Base-by-base conservation (phyloP, 331 rosid genomes). In the Pyracantha coccinea region DNA sequence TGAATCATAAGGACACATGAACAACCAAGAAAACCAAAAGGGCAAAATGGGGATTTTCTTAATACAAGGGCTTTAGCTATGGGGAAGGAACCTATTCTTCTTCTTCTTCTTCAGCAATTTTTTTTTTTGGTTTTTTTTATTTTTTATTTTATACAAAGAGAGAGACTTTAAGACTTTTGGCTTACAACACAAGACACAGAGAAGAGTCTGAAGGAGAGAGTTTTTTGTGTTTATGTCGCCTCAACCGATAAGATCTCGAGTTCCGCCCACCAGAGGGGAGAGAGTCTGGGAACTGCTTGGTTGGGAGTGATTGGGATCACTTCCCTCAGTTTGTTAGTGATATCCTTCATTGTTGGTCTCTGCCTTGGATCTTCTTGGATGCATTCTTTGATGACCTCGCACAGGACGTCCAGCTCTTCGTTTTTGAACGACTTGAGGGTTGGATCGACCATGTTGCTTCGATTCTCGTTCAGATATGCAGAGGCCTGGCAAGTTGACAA, bases 251-350 rank as follows among this genome's bases (percentile, higher is more conserved):
- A 83, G 76, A 95, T 95, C 92, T 95, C 98, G 14, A 95, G 83
- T 79, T 95, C 98, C 68, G 98, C 98, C 99, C 99, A 95, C 99
- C 99, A 95, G 23, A 95, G 92, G 44, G 98, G 99, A 73, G 98
- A 95, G 54, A 92, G 88, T 77, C 97, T 89, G 38, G 99, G 99
- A 23, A 80, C 86, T 0, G 97, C 96, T 89, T 89, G 96, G 19
- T 92, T 96, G 0, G 97, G 97, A 62, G 96, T 75, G 29, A 95
- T 79, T 10, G 79, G 62, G 72, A 88, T 45, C 44, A 66, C 86
- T 74, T 80, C 89, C 83, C 88, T 86, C 68, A 95, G 79, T 85
- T 80, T 92, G 8, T 79, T 47, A 24, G 85, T 79, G 17, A 90
- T 53, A 24, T 86, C 92, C 71, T 75, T 89, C 92, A 92, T 95